Conservation (phyloP, 2,329 filamentous ascomycete species). For the Sporothrix dimorphospora region DNA sequence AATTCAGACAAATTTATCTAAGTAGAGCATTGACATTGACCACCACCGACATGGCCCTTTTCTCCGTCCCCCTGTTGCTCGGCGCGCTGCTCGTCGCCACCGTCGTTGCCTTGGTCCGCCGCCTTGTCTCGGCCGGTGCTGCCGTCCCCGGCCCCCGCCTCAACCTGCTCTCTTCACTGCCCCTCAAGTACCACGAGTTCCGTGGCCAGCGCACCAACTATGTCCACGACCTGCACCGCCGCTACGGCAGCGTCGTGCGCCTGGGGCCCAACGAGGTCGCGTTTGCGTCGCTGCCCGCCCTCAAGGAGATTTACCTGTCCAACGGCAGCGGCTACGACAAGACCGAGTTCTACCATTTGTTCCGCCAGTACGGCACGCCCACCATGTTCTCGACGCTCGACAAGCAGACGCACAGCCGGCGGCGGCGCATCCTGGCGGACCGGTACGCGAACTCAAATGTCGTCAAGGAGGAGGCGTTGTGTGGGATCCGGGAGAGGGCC, state of each 20-base stretch:
- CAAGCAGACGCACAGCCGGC: constrained; percentile 59
- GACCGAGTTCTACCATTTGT: constrained; percentile 65
- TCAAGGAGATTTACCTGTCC: constrained; percentile 66
- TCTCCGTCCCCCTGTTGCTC: constrained; percentile 17
- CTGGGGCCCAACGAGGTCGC: constrained; percentile 62
- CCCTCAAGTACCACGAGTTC: constrained; percentile 61
- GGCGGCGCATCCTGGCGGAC: constrained; percentile 65
- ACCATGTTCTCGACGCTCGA: constrained; percentile 64
- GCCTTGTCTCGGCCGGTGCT: constrained; percentile 43
- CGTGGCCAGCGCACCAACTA: constrained; percentile 55
- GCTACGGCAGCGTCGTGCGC: constrained; percentile 60
- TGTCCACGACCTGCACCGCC: constrained; percentile 58
- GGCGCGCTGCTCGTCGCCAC: constrained; percentile 25
- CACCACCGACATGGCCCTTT: constrained; percentile 1
- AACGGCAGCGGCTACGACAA: constrained; percentile 67
- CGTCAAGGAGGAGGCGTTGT: constrained; percentile 56
- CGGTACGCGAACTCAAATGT: constrained; percentile 71
- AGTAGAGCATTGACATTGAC: background rate
- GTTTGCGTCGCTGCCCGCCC: constrained; percentile 57
- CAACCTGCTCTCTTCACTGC: constrained; percentile 54
- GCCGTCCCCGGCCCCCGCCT: constrained; percentile 52
- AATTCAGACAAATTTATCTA: background rate
- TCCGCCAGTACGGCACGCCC: constrained; percentile 57
- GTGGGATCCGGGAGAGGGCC: constrained; percentile 61
- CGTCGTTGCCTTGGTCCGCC: background rate